Evolutionary conservation across 768 basidiomycete genomes (phyloP).

Genomic region (Termitomyces sp.): DNA sequence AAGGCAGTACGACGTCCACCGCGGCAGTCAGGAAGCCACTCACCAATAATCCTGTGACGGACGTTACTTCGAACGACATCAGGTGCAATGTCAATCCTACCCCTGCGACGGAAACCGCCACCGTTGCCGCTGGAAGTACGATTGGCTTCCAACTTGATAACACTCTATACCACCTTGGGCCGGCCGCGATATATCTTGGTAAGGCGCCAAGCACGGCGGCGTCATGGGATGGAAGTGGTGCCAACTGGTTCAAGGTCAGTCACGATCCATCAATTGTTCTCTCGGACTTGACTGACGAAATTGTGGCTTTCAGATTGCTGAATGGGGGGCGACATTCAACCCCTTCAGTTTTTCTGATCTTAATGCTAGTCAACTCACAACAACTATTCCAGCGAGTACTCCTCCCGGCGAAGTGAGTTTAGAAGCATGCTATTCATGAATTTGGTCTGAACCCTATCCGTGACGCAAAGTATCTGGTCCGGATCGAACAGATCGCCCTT

Average conservation of each 20-base stretch:
- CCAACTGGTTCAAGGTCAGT: constrained; percentile 35
- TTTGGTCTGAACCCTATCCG: background rate
- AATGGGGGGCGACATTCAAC: constrained; percentile 21
- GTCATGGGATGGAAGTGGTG: constrained; percentile 31
- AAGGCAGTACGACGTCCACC: background rate
- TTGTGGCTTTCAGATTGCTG: constrained; percentile 13
- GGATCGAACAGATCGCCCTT: constrained; percentile 34
- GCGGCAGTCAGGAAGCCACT: constrained; percentile 5
- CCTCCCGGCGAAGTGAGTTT: constrained; percentile 23
- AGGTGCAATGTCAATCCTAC: constrained; percentile 19
- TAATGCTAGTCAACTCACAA: constrained; percentile 17
- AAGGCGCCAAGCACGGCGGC: constrained; percentile 29
- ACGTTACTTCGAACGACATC: constrained; percentile 19
- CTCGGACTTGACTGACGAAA: background rate
- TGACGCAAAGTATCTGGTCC: constrained; percentile 18
- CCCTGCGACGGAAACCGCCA: constrained; percentile 18
- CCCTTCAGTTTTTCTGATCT: constrained; percentile 20
- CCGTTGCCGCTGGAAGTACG: constrained; percentile 21
- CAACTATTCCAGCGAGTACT: constrained; percentile 26
- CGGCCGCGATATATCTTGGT: constrained; percentile 29
- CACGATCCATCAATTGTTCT: background rate
- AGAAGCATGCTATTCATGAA: background rate
- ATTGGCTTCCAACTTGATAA: constrained; percentile 24
- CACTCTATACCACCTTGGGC: constrained; percentile 23
- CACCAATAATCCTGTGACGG: constrained; percentile 13